These are phyloP conservation scores for Monilinia fructigena DNA, from an alignment of 2,329 filamentous ascomycete genomes.

Conservation along the genomic window DNA sequence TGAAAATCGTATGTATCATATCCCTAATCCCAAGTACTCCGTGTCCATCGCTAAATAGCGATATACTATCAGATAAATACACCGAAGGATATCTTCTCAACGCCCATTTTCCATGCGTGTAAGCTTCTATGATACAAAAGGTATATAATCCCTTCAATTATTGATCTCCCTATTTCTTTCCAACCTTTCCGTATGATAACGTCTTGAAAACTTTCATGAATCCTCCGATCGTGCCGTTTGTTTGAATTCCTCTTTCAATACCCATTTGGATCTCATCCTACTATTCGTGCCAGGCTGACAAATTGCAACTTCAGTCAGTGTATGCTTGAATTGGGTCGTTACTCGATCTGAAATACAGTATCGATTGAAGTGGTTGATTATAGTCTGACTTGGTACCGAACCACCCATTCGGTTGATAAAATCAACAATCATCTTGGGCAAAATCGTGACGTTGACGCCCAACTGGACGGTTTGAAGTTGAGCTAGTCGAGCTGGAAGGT, in stretches of 20 bases:
- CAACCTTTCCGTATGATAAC: neutral
- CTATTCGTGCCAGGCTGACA: slow-evolving; percentile 50
- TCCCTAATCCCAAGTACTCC: neutral
- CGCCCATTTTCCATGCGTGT: neutral
- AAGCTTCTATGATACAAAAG: slow-evolving; percentile 4
- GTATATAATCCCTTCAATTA: neutral
- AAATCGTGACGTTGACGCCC: slow-evolving; percentile 58
- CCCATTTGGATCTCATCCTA: slow-evolving; percentile 39
- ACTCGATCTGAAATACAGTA: slow-evolving; percentile 69
- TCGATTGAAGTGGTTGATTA: slow-evolving; percentile 87
- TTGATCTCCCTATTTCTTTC: neutral
- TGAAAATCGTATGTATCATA: too few species aligned
- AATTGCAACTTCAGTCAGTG: slow-evolving; percentile 72
- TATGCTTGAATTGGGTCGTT: slow-evolving; percentile 77
- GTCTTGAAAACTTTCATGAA: slow-evolving; percentile 4
- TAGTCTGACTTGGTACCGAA: slow-evolving; percentile 74
- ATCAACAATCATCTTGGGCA: slow-evolving; percentile 66
- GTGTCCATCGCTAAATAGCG: neutral
- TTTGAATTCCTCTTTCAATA: slow-evolving; percentile 40
- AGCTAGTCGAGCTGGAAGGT: slow-evolving; percentile 45
- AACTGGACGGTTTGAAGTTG: slow-evolving; percentile 45
- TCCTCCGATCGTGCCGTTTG: slow-evolving; percentile 19
- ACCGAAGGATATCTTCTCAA: neutral
- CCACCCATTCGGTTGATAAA: slow-evolving; percentile 79
- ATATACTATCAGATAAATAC: neutral